Base-by-base conservation (phyloP, 805 yeast genomes). In the Nakazawaea pomicola region DNA sequence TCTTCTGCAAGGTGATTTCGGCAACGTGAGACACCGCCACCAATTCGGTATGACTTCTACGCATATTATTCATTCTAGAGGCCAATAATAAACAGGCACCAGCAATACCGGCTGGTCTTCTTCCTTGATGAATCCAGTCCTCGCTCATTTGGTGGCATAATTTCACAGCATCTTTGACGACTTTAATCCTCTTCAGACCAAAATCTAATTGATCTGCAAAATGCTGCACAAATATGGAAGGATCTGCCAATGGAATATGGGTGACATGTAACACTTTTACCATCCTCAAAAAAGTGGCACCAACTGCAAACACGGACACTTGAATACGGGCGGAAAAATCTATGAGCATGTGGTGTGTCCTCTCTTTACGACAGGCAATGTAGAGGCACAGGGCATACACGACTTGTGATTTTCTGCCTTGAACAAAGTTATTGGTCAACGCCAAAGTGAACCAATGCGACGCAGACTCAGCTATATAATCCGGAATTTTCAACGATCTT, bases 101-200 rank as follows among this genome's bases (percentile, higher is more conserved):
- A 0, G 99, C 99, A 40, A 93, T 78, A 53, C 99, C 99, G 0
- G 99, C 98, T 0, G 99, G 99, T 47, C 98, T 72, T 56, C 99
- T 75, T 19, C 99, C 99, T 62, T 88, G 95, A 57, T 82, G 86
- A 50, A 93, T 84, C 97, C 98, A 93, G 55, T 93, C 98, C 32
- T 79, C 76, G 11, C 90, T 72, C 99, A 93, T 93, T 50, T 96
- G 71, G 55, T 79, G 86, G 0, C 96, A 95, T 17, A 93, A 64
- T 52, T 80, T 77, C 6, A 81, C 80, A 0, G 99, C 98, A 60
- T 93, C 99, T 46, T 74, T 76, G 33, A 86, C 81, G 11, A 93
- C 96, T 51, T 81, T 81, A 29, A 80, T 69, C 45, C 74, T 77
- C 46, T 76, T 77, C 21, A 73, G 76, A n/a, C 89, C 91, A 54